Base-by-base conservation (phyloP, 1,284 basidiomycete genomes). In the Microbotryum silenes-acaulis region DNA sequence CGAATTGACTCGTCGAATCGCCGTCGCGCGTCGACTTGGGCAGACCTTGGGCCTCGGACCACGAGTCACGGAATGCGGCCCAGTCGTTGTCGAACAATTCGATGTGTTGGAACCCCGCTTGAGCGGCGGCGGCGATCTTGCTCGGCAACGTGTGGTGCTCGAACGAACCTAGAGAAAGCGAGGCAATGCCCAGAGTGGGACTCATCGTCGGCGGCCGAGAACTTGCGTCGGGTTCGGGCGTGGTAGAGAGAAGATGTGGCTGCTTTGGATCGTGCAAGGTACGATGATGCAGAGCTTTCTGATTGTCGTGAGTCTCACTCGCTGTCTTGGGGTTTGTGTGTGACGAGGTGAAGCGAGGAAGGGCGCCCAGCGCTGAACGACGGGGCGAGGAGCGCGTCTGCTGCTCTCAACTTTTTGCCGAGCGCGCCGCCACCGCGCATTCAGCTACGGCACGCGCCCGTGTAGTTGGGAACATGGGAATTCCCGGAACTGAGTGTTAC, bases 81-180 rank as follows among this genome's bases (percentile, higher is more conserved):
- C 73, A 74, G 59, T 75, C 74, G 50, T 73, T 70, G 55, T 74
- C 72, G 54, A 75, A 75, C n/a, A 76, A 65, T 55, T 76, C 75
- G 57, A 76, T 67, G 54, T 67, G 66, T 52, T 70, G 47, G 62
- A 73, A 75, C 8, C 75, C 75, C 23, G 71, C 70, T 6, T 60
- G 42, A 12, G 70, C 63, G 27, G 73, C 71, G 25, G 74, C 72
- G 4, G 60, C 61, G 50, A 75, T 59, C 66, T 75, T 75, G 60
- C 64, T 58, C 4, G 65, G 60, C 16, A 75, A 69, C 18, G 72
- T 63, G 61, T 75, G 74, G 51, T 54, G 48, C 27, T 56, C 50
- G 57, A 63, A 70, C 12, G 57, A 59, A 0, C 71, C 71, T 21
- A 72, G 64, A 16, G 66, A 68, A 46, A 72, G 70, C 37, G 62